A percentile compares a stretch with the other conserved stretches of the same genome.
Conservation (phyloP, 495 filamentous ascomycete species). For the Xylaria curta region DNA sequence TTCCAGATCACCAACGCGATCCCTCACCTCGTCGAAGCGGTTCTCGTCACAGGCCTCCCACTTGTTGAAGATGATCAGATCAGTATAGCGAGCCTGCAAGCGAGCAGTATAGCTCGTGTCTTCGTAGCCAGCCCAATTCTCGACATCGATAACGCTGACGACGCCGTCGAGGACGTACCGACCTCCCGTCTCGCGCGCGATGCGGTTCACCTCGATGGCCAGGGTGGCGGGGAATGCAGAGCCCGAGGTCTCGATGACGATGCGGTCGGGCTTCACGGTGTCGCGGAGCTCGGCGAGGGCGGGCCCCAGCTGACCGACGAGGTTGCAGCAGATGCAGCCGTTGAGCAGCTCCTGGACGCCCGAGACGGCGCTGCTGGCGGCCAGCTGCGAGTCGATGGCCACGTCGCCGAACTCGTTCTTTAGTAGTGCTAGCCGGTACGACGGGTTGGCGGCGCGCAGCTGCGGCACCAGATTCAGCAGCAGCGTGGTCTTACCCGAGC, state of each 20-base stretch:
- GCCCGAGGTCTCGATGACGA: slow-evolving; percentile 92
- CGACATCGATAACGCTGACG: slow-evolving; percentile 90
- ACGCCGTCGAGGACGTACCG: slow-evolving; percentile 85
- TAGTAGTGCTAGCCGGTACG: slow-evolving; percentile 87
- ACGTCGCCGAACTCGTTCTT: slow-evolving; percentile 99
- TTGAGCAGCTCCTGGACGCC: slow-evolving; percentile 91
- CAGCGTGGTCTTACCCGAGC: slow-evolving; percentile 92
- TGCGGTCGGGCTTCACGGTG: slow-evolving; percentile 71
- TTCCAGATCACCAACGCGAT: slow-evolving; percentile 86
- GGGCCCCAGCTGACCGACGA: slow-evolving; percentile 85
- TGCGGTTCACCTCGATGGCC: slow-evolving; percentile 90
- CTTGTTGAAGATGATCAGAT: slow-evolving; percentile 94
- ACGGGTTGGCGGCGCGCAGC: slow-evolving; percentile 65
- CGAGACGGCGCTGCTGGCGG: slow-evolving; percentile 78
- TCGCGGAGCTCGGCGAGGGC: slow-evolving; percentile 74
- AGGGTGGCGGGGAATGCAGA: slow-evolving; percentile 88
- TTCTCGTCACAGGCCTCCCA: slow-evolving; percentile 80
- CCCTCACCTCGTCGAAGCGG: slow-evolving; percentile 79
- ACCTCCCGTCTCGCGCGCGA: slow-evolving; percentile 66
- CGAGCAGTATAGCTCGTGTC: slow-evolving; percentile 89
- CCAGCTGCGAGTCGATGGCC: slow-evolving; percentile 89
- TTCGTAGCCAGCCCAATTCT: slow-evolving; percentile 96
- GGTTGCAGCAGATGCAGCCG: slow-evolving; percentile 98
- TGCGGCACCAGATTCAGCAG: slow-evolving; percentile 90
- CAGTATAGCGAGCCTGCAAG: slow-evolving; percentile 86